Evolutionary conservation across 1,284 basidiomycete genomes (phyloP).

Genomic region (Cryptococcus sp.): DNA sequence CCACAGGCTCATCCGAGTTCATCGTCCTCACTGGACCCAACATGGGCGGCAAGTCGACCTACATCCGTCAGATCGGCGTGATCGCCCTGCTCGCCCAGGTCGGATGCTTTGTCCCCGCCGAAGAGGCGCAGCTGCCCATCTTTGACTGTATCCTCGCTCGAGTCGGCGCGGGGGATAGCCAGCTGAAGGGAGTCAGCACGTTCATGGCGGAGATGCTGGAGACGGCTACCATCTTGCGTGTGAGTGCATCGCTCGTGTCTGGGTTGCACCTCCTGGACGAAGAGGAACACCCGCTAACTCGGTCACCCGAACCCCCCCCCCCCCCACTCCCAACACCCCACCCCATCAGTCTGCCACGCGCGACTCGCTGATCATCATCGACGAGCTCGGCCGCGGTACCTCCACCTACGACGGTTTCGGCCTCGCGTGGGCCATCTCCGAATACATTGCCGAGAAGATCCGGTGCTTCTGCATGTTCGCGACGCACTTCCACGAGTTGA

Average conservation of each 20-base stretch:
- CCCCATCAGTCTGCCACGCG: slow-evolving; percentile 87
- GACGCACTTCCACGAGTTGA: slow-evolving; percentile 97
- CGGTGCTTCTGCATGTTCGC: slow-evolving; percentile 94
- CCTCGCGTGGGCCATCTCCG: slow-evolving; percentile 97
- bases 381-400: slow-evolving; percentile 96
- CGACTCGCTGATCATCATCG: slow-evolving; percentile 95
- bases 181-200: slow-evolving; percentile 95
- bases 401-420: slow-evolving; percentile 99
- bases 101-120: slow-evolving; percentile 92
- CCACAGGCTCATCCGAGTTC: slow-evolving; percentile 50
- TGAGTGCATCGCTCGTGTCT: slow-evolving; percentile 47
- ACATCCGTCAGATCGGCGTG: slow-evolving; percentile 86
- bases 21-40: slow-evolving; percentile 71
- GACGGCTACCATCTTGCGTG: slow-evolving; percentile 90
- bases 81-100: slow-evolving; percentile 93
- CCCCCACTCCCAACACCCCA: no score
- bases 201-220: slow-evolving; percentile 98
- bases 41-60: slow-evolving; percentile 94
- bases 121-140: slow-evolving; percentile 77
- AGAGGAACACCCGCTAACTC: no score
- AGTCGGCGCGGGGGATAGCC: slow-evolving; percentile 96
- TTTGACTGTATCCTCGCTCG: slow-evolving; percentile 96
- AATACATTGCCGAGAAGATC: slow-evolving; percentile 84
- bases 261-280: slow-evolving; percentile 9
- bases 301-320: no score